Conservation (phyloP, 768 basidiomycete genomes). For the Clitopilus passeckerianus region DNA sequence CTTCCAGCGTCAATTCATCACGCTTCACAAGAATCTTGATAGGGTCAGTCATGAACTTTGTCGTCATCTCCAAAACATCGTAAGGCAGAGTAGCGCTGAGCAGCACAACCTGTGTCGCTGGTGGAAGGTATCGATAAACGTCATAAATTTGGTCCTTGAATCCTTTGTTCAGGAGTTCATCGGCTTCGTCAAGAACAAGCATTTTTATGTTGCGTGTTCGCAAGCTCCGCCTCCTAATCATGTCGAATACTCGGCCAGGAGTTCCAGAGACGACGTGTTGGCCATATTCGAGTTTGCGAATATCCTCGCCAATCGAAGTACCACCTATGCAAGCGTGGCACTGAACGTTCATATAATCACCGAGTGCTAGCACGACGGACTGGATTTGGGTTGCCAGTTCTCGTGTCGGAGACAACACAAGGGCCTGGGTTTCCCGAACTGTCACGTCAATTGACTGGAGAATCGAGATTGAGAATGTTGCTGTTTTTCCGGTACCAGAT, state of each 20-base stretch:
- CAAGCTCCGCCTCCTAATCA: constrained; percentile 92
- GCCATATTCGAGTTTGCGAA: constrained; percentile 94
- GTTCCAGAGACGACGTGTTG: constrained; percentile 98
- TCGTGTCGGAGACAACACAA: constrained; percentile 96
- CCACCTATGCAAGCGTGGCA: constrained; percentile 99
- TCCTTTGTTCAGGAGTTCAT: constrained; percentile 94
- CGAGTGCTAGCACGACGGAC: constrained; percentile 91
- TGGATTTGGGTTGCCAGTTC: constrained; percentile 99
- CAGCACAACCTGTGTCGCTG: constrained; percentile 94
- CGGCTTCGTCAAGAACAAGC: constrained; percentile 92
- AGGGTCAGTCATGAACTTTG: constrained; percentile 99
- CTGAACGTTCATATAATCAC: constrained; percentile 99
- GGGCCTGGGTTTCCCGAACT: constrained; percentile 91
- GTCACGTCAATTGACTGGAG: constrained; percentile 97
- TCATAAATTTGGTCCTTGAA: constrained; percentile 99
- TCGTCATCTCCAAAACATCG: constrained; percentile 98
- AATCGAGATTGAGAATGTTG: constrained; percentile 97
- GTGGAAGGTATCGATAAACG: constrained; percentile 95
- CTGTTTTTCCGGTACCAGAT: constrained; percentile 99
- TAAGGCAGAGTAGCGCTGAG: constrained; percentile 95
- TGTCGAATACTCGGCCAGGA: constrained; percentile 97
- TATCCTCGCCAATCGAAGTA: constrained; percentile 95
- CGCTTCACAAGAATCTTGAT: constrained; percentile 98
- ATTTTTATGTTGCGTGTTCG: constrained; percentile 98
- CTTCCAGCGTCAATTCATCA: constrained; percentile 97